phyloP scores from a whole-genome alignment of 1,139 yeast species.

The Entelexis paramagnoliae region DNA sequence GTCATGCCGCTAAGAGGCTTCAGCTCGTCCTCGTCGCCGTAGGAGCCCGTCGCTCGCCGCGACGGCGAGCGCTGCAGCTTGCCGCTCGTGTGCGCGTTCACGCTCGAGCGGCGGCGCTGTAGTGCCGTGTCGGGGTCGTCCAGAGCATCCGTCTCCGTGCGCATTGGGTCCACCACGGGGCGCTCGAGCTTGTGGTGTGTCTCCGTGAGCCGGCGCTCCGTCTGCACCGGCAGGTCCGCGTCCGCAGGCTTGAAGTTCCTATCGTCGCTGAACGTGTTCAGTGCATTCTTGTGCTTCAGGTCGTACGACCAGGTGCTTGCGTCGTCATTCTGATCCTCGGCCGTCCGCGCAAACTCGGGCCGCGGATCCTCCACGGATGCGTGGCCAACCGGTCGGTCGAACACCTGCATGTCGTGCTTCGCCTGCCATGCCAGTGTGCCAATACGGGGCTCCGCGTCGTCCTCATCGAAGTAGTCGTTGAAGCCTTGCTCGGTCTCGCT shows the following conservation, averaged over 20 bases:
- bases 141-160: constrained; percentile 28
- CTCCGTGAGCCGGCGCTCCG: constrained; percentile 33
- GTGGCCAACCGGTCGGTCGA: constrained; percentile 12
- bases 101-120: constrained; percentile 28
- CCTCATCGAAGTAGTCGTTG: constrained; percentile 6
- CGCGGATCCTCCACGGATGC: neutral
- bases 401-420: constrained; percentile 20
- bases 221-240: constrained; percentile 28
- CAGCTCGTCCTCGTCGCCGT: constrained; percentile 9
- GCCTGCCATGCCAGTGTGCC: constrained; percentile 22
- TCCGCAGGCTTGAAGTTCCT: constrained; percentile 31
- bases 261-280: constrained; percentile 31
- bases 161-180: constrained; percentile 28
- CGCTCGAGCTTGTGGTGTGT: constrained; percentile 32
- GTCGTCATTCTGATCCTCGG: constrained; percentile 21
- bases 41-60: constrained; percentile 18
- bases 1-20: constrained; percentile 9
- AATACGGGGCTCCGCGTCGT: constrained; percentile 1
- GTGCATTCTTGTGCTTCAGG: constrained; percentile 26
- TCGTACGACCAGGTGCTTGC: constrained; percentile 34
- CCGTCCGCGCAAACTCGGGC: neutral
- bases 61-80: constrained; percentile 22
- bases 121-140: constrained; percentile 23
- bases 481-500: constrained; percentile 18
- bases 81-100: constrained; percentile 24